Percentiles rank a stretch among this genome's conserved stretches.
These are phyloP conservation scores for Penicillium paxilli DNA, from an alignment of 495 filamentous ascomycete species.

Conservation along the genomic window DNA sequence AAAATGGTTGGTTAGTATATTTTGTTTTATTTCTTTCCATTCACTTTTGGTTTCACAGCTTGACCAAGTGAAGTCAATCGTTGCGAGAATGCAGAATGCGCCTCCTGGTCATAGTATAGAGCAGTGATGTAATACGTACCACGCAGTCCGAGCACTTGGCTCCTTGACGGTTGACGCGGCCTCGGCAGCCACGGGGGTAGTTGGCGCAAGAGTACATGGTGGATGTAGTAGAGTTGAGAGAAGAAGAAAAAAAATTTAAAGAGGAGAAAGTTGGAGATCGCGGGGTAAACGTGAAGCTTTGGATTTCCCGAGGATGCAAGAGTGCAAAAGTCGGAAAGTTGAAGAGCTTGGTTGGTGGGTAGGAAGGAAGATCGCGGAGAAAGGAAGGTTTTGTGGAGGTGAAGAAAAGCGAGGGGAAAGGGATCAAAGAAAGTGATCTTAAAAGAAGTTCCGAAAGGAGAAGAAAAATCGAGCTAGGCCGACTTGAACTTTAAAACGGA, in stretches of 20 bases:
- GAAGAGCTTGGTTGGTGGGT: not conserved
- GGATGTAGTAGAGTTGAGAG: not conserved
- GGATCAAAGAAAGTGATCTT: not conserved
- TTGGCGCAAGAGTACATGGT: constrained; percentile 53
- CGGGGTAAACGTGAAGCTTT: too few species aligned
- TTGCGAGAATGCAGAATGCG: too few species aligned
- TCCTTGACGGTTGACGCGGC: constrained; percentile 44
- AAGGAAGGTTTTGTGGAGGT: not conserved
- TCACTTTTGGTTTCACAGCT: too few species aligned
- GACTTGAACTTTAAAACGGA: constrained; percentile 8
- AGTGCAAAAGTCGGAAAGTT: too few species aligned
- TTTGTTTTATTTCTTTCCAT: not conserved
- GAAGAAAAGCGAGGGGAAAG: not conserved
- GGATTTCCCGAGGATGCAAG: too few species aligned
- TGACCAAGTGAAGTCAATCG: too few species aligned
- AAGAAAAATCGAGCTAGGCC: constrained; percentile 10
- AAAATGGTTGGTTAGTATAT: constrained; percentile 18
- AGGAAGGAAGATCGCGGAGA: constrained; percentile 3
- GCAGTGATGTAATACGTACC: constrained; percentile 33
- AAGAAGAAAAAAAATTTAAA: not conserved
- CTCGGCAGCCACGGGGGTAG: constrained; percentile 52
- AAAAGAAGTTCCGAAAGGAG: constrained; percentile 11
- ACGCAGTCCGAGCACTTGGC: constrained; percentile 49
- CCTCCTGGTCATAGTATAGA: not conserved
- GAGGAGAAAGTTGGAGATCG: not conserved